Conservation (phyloP, 1,139 yeast genomes). For the Scheffersomyces segobiensis region DNA sequence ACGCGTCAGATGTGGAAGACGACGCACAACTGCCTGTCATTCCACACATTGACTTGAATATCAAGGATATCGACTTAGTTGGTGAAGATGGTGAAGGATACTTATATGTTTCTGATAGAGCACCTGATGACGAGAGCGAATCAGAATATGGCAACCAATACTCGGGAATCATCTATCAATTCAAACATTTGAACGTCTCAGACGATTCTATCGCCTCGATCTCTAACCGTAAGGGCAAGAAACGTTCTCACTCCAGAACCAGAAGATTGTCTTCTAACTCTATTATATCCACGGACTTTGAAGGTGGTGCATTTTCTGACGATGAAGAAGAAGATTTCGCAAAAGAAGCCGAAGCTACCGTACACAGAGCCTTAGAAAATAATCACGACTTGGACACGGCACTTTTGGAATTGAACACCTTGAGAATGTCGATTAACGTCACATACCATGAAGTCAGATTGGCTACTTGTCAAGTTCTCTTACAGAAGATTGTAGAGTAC, state of each 20-base stretch:
- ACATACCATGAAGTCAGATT: conserved; percentile 87
- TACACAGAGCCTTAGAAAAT: conserved; percentile 86
- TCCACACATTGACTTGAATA: conserved; percentile 9
- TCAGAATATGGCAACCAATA: conserved; percentile 22
- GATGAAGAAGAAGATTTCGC: conserved; percentile 74
- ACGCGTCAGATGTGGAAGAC: conserved; percentile 19
- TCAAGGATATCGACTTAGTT: conserved; percentile 41
- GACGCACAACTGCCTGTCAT: conserved; percentile 5
- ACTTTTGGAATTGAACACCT: conserved; percentile 82
- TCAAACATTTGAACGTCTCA: conserved; percentile 67
- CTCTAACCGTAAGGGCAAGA: conserved; percentile 43
- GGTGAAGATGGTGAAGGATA: conserved; percentile 64
- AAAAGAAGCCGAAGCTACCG: conserved; percentile 90
- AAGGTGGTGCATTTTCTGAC: conserved; percentile 32
- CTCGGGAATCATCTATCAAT: conserved; percentile 53
- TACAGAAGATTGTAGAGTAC: conserved; percentile 67
- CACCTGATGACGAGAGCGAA: conserved; percentile 41
- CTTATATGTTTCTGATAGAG: conserved; percentile 52
- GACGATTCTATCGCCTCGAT: conserved; percentile 77
- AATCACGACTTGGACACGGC: conserved; percentile 95
- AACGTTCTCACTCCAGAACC: conserved; percentile 24
- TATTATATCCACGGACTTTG: conserved; percentile 42
- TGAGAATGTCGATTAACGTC: conserved; percentile 97
- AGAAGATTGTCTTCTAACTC: conserved; percentile 43
- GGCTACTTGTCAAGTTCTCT: conserved; percentile 75